Evolutionary conservation across 2,329 filamentous ascomycete genomes (phyloP).

Genomic region (Helotiales sp.): DNA sequence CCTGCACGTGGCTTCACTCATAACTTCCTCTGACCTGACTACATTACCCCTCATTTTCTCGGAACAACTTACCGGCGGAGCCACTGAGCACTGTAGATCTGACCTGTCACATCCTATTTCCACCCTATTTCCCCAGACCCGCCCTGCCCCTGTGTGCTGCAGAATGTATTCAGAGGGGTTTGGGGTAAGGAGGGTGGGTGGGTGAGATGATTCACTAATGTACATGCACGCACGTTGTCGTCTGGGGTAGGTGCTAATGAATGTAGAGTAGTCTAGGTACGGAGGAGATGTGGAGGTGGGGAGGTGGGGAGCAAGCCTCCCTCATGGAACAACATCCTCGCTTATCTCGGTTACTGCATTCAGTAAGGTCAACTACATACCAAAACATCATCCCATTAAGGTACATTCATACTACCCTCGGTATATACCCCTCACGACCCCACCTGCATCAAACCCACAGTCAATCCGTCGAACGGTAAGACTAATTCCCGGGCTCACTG

Average conservation of each 20-base stretch:
- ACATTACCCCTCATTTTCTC: slow-evolving; percentile 5
- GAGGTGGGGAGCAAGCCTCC: slow-evolving; percentile 1
- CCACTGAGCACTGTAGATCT: background rate
- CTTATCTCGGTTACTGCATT: slow-evolving; percentile 14
- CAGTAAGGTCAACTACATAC: background rate
- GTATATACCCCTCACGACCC: slow-evolving; percentile 10
- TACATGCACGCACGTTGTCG: background rate
- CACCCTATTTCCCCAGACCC: background rate
- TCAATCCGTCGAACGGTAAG: background rate
- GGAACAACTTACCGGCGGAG: slow-evolving; percentile 12
- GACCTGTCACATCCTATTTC: background rate
- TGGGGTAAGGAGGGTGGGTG: background rate
- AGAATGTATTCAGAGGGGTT: background rate
- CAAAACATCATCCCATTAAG: background rate
- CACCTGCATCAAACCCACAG: background rate
- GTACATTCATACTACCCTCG: background rate
- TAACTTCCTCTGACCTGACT: background rate
- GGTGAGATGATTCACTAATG: background rate
- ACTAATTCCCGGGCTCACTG: background rate
- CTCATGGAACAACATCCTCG: slow-evolving; percentile 13
- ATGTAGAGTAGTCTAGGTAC: background rate
- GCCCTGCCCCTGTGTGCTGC: background rate
- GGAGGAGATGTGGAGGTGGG: background rate
- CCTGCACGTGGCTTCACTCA: background rate
- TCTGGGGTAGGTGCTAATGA: background rate